Evolutionary conservation across 164 flowering plant species (phyloP), one percentile per base, ranked within the genome.

Genomic region (Pachysandra terminalis): DNA sequence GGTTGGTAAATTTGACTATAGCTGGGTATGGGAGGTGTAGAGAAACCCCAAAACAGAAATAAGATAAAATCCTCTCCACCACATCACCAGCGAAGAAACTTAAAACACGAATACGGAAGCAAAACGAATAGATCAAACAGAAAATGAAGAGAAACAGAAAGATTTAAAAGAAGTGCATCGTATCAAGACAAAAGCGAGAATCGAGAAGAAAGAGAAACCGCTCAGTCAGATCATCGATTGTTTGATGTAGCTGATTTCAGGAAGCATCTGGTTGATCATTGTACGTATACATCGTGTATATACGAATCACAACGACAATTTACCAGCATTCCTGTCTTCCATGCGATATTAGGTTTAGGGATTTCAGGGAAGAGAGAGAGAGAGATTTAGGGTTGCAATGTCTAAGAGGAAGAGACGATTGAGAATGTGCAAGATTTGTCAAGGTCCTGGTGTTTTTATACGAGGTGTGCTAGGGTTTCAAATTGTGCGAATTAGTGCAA

Each of bases 181-280:
- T 45, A 70, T 63, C 68, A 55, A 37, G 61, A 72, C 68, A 72
- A 55, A 24, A 66, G 68, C n/a, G 37, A 35, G 22, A 61, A 56
- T 61, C 68, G 63, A 26, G 16, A 25, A 5, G 25, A 22, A 15
- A 49, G 5, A 61, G 59, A 71, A 51, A 7, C 61, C 24, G 57
- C 71, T 61, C 24, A 64, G 73, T 70, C 49, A 59, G 62, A 68
- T 48, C 68, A 74, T 24, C 48, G 23, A 59, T 14, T 32, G 19
- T 61, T 45, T 45, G 1, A 45, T 45, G 4, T 45, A 45, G 17
- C 51, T 10, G 51, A 2, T 45, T 12, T 15, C 51, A 45, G 51
- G 51, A 45, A 45, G 51, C 51, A 45, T 32, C 51, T 13, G n/a
- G n/a, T n/a, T n/a, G 51, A 45, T 45, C 51, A 45, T 45, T 15